Percentiles rank a stretch among this genome's conserved stretches.
These are phyloP conservation scores for Trichophyton benhamiae DNA, from an alignment of 2,329 filamentous ascomycete genomes.

Conservation along the genomic window DNA sequence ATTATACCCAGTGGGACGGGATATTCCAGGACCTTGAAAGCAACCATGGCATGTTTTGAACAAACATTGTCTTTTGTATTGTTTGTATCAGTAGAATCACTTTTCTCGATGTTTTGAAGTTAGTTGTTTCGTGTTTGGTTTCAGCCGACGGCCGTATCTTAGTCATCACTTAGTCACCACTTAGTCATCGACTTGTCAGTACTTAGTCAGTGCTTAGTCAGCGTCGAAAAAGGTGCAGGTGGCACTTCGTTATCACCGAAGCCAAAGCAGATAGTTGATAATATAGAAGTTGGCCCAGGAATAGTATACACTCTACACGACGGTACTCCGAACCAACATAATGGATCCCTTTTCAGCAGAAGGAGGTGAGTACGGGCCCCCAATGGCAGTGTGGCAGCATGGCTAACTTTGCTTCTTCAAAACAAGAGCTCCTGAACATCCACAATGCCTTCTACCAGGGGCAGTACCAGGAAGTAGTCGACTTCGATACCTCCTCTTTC, in stretches of 20 bases:
- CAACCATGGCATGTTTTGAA: slow-evolving; percentile 2
- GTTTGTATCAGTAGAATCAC: neutral
- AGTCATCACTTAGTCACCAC: too few relatives aligned
- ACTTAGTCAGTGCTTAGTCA: too few relatives aligned
- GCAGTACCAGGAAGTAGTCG: slow-evolving; percentile 74
- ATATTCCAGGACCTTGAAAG: slow-evolving; percentile 6
- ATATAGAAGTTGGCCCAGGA: too few relatives aligned
- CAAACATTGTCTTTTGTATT: neutral
- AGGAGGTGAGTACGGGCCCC: slow-evolving; percentile 35
- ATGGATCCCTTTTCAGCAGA: slow-evolving; percentile 56
- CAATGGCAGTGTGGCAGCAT: slow-evolving; percentile 9
- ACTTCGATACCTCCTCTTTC: slow-evolving; percentile 71
- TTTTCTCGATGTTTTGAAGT: neutral
- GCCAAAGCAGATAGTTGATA: neutral
- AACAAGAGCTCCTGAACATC: slow-evolving; percentile 52
- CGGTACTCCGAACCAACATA: slow-evolving; percentile 15
- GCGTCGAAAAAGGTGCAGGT: neutral
- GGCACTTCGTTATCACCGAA: neutral
- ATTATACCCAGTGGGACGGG: slow-evolving; percentile 7
- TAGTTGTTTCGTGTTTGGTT: too few relatives aligned
- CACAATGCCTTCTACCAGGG: slow-evolving; percentile 58
- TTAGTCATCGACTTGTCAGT: too few relatives aligned
- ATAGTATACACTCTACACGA: neutral
- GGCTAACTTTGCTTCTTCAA: neutral
- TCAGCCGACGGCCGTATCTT: too few relatives aligned